Conservation (phyloP, 129 eudicot genomes). For the Mikania micrantha region DNA sequence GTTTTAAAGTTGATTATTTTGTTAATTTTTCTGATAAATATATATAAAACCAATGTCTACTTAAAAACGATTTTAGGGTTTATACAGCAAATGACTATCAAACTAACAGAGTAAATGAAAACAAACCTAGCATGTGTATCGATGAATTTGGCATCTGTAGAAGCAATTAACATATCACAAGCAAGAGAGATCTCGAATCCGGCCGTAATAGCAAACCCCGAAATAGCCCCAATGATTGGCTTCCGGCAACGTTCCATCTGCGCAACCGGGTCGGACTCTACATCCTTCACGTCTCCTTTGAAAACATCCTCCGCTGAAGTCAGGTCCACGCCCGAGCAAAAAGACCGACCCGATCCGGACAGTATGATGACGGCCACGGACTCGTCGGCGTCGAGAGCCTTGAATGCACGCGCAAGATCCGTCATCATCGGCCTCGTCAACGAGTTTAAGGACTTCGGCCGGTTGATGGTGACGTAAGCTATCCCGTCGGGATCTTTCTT, state of each 20-base stretch:
- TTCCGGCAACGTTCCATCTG: constrained; percentile 91
- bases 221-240: constrained; percentile 78
- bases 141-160: constrained; percentile 75
- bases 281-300: constrained; percentile 20
- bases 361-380: too few species aligned
- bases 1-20: too few species aligned
- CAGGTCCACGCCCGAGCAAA: background rate
- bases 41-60: too few species aligned
- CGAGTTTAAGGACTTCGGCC: too few species aligned
- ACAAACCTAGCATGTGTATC: constrained; percentile 88
- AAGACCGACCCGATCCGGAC: too few species aligned
- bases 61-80: too few species aligned
- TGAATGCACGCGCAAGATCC: too few species aligned
- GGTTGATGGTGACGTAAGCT: constrained; percentile 24
- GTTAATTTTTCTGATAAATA: too few species aligned
- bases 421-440: too few species aligned
- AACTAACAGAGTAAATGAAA: too few species aligned
- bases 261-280: constrained; percentile 59
- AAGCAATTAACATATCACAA: constrained; percentile 81
- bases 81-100: too few species aligned
- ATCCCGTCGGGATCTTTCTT: constrained; percentile 50
- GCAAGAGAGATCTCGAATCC: constrained; percentile 95
- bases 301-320: constrained; percentile 66
- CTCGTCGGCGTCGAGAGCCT: too few species aligned
- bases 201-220: constrained; percentile 93